These are phyloP conservation scores for Huntiella moniliformis DNA, from an alignment of 2,329 filamentous ascomycete genomes.

Conservation along the genomic window DNA sequence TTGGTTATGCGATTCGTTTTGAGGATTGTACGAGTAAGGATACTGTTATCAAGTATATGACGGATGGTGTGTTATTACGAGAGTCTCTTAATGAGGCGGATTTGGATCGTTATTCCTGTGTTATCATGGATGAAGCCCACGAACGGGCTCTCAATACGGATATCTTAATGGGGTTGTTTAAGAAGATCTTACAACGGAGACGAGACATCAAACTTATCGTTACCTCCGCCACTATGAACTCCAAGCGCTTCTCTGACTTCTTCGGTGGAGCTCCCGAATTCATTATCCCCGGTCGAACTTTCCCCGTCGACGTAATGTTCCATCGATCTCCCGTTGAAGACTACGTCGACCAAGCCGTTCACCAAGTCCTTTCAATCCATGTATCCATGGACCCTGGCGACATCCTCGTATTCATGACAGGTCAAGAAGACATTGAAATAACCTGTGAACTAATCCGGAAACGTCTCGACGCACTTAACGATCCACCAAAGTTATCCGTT, in stretches of 20 bases:
- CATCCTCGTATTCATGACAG: slow-evolving; percentile 98
- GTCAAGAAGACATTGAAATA: slow-evolving; percentile 93
- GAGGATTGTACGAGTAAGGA: slow-evolving; percentile 95
- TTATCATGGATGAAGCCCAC: slow-evolving; percentile 99
- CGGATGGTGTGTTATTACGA: slow-evolving; percentile 81
- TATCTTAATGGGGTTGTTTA: slow-evolving; percentile 91
- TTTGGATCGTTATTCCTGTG: slow-evolving; percentile 87
- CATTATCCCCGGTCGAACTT: slow-evolving; percentile 85
- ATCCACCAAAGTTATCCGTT: slow-evolving; percentile 86
- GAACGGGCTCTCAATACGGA: slow-evolving; percentile 93
- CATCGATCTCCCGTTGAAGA: slow-evolving; percentile 90
- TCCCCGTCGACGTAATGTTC: slow-evolving; percentile 92
- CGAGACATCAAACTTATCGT: slow-evolving; percentile 92
- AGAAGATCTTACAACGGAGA: slow-evolving; percentile 80
- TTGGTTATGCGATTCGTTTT: slow-evolving; percentile 95
- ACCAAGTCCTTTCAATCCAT: slow-evolving; percentile 88
- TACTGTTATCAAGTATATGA: slow-evolving; percentile 98
- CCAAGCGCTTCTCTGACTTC: slow-evolving; percentile 87
- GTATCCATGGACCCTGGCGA: slow-evolving; percentile 86
- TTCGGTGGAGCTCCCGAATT: slow-evolving; percentile 94
- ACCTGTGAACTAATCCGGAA: slow-evolving; percentile 89
- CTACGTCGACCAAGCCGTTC: slow-evolving; percentile 92
- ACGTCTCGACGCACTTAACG: slow-evolving; percentile 70
- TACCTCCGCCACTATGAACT: slow-evolving; percentile 96
- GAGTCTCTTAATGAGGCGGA: slow-evolving; percentile 87